Conservation (phyloP, 768 basidiomycete genomes). For the Russula brevipes region DNA sequence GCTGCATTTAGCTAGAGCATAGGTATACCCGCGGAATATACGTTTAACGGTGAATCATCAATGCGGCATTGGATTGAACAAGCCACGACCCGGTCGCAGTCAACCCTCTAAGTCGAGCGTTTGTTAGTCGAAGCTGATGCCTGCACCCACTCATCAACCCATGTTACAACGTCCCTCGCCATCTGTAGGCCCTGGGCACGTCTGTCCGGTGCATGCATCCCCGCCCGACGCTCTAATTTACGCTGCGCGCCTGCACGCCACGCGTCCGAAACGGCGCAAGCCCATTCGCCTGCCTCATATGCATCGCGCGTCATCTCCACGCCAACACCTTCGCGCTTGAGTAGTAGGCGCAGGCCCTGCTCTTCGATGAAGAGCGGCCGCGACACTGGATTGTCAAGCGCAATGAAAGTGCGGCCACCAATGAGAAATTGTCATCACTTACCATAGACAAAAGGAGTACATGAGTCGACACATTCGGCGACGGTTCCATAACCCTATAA, state of each 20-base stretch:
- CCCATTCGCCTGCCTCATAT: conserved; percentile 76
- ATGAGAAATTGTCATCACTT: conserved; percentile 20
- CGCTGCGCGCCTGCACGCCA: conserved; percentile 42
- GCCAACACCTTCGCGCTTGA: conserved; percentile 60
- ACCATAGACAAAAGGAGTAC: conserved; percentile 78
- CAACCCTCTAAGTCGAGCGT: neutral
- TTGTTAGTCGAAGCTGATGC: conserved; percentile 3
- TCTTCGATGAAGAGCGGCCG: conserved; percentile 79
- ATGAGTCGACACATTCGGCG: conserved; percentile 70
- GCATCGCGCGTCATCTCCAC: conserved; percentile 58
- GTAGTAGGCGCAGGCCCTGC: conserved; percentile 62
- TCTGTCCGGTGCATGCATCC: conserved; percentile 38
- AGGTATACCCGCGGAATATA: neutral
- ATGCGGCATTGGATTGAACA: neutral
- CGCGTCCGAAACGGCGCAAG: conserved; percentile 52
- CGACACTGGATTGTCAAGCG: conserved; percentile 48
- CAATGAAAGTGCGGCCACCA: neutral
- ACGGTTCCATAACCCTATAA: conserved; percentile 77
- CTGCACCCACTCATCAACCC: conserved; percentile 39
- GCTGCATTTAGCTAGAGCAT: neutral
- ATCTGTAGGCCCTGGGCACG: conserved; percentile 41
- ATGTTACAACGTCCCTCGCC: conserved; percentile 46
- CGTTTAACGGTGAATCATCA: neutral
- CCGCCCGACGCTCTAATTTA: conserved; percentile 49
- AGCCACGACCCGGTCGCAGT: neutral